phyloP scores from a whole-genome alignment of 768 basidiomycete genomes.

The Trametes maxima region DNA sequence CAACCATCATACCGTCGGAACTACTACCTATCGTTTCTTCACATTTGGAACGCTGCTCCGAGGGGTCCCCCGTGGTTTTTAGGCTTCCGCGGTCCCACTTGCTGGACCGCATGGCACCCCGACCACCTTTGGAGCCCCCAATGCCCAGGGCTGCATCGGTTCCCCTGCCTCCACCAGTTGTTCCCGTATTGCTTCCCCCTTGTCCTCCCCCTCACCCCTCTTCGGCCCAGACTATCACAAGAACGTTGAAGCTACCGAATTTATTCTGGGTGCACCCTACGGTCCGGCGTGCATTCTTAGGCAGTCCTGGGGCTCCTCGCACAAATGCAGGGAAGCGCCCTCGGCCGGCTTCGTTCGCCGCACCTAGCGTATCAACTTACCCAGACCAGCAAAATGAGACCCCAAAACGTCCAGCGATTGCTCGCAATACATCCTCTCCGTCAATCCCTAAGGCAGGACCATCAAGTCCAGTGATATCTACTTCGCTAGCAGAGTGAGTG shows the following conservation, averaged over 20 bases:
- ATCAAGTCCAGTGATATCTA: not conserved
- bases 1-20: slow-evolving; percentile 57
- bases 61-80: slow-evolving; percentile 36
- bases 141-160: not conserved
- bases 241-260: slow-evolving; percentile 13
- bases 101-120: slow-evolving; percentile 33
- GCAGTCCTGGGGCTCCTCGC: not conserved
- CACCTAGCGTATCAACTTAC: not conserved
- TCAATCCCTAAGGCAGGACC: not conserved
- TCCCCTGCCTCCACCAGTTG: not conserved
- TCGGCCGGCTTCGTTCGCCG: slow-evolving; percentile 11
- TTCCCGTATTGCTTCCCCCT: not conserved
- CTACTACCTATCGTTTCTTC: slow-evolving; percentile 46
- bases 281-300: slow-evolving; percentile 16
- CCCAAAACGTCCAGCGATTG: not conserved
- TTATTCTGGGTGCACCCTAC: slow-evolving; percentile 23
- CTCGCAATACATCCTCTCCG: slow-evolving; percentile 5
- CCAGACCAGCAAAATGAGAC: not conserved
- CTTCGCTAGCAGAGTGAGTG: not conserved
- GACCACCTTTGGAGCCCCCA: not conserved
- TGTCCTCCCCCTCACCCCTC: not conserved
- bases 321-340: slow-evolving; percentile 7
- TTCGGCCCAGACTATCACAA: slow-evolving; percentile 2
- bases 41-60: slow-evolving; percentile 28
- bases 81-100: slow-evolving; percentile 36